These are phyloP conservation scores for Nevesoporus exiguus DNA, from an alignment of 768 basidiomycete genomes.

Conservation along the genomic window DNA sequence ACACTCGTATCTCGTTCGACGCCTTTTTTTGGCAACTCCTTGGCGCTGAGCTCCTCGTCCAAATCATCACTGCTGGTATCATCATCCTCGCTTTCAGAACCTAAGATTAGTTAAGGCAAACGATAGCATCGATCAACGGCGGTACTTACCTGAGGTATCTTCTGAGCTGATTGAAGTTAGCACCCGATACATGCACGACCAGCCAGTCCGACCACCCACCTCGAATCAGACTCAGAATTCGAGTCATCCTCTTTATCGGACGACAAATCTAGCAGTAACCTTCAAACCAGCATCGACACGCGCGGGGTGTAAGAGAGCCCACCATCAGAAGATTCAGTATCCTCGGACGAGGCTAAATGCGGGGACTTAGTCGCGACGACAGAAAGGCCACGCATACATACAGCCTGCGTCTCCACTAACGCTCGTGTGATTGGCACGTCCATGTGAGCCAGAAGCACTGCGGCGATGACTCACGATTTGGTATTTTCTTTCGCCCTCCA, in stretches of 20 bases:
- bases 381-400: constrained; percentile 17
- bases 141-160: constrained; percentile 15
- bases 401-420: constrained; percentile 17
- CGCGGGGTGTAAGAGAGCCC: neutral
- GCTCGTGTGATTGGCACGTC: constrained; percentile 5
- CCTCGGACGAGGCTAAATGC: constrained; percentile 21
- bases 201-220: constrained; percentile 12
- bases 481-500: constrained; percentile 49
- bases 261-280: constrained; percentile 11
- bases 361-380: constrained; percentile 7
- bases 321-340: constrained; percentile 28
- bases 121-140: constrained; percentile 5
- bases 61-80: constrained; percentile 9
- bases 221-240: constrained; percentile 28
- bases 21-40: constrained; percentile 5
- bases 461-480: constrained; percentile 25
- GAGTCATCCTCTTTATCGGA: constrained; percentile 24
- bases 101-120: constrained; percentile 6
- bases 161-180: constrained; percentile 16
- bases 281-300: neutral
- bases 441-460: neutral
- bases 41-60: neutral
- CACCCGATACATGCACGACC: constrained; percentile 2
- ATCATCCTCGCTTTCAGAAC: constrained; percentile 10
- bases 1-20: constrained; percentile 37